phyloP scores from a whole-genome alignment of 768 basidiomycete genomes.

The Termitomyces sp. region DNA sequence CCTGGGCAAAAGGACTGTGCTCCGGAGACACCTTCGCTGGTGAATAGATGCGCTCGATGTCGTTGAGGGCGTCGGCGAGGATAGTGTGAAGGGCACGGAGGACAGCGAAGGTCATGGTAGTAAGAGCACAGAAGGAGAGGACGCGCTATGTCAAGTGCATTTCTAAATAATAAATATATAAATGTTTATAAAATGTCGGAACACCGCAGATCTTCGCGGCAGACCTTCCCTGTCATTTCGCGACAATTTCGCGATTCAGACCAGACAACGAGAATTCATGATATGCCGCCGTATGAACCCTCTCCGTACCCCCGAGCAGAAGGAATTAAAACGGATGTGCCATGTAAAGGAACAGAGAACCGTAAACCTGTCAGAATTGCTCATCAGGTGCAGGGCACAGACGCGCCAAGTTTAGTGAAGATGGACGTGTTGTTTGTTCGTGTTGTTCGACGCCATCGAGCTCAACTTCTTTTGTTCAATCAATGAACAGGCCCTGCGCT shows the following conservation, averaged over 20 bases:
- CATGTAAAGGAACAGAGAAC: conserved; percentile 1
- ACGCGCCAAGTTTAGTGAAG: neutral
- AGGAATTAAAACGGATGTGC: neutral
- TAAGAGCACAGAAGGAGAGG: conserved; percentile 1
- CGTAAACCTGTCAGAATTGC: conserved; percentile 12
- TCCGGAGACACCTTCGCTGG: conserved; percentile 14
- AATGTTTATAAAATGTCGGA: neutral
- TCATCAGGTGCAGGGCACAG: neutral
- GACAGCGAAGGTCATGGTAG: conserved; percentile 52
- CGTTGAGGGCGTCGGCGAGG: conserved; percentile 62
- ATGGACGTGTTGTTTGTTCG: conserved; percentile 11
- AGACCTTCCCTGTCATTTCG: conserved; percentile 15
- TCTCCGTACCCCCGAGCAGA: neutral
- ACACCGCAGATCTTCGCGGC: conserved; percentile 14
- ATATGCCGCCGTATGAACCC: neutral
- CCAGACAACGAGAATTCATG: conserved; percentile 2
- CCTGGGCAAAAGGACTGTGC: neutral
- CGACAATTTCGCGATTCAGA: conserved; percentile 7
- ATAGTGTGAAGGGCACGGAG: conserved; percentile 61
- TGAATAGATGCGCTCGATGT: conserved; percentile 57
- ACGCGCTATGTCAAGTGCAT: neutral
- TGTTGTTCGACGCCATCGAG: neutral
- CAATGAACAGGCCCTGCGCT: conserved; percentile 8
- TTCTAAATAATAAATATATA: conserved; percentile 13
- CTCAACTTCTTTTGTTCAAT: neutral